phyloP scores from a whole-genome alignment of 805 yeast species.

The Yamadazyma sp. region DNA sequence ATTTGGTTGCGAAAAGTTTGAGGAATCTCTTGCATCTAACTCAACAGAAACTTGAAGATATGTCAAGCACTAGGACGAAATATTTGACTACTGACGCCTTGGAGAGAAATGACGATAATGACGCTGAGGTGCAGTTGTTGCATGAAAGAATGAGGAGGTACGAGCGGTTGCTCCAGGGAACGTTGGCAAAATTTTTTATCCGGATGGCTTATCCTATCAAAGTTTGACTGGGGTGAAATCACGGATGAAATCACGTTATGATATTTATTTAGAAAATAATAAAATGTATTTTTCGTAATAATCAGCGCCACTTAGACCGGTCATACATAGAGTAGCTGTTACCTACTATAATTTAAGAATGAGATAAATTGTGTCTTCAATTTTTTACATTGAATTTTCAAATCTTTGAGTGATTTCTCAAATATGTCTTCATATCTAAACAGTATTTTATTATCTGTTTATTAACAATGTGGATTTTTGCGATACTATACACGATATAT shows the following conservation, averaged over 20 bases:
- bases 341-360: no score
- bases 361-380: no score
- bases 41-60: slow-evolving; percentile 2
- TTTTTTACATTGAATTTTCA: no score
- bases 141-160: slow-evolving; percentile 21
- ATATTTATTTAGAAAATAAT: no score
- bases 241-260: not conserved
- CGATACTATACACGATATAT: slow-evolving; percentile 17
- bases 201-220: slow-evolving; percentile 25
- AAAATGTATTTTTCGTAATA: no score
- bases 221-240: no score
- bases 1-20: slow-evolving; percentile 46
- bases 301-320: no score
- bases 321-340: no score
- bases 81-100: slow-evolving; percentile 14
- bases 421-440: not conserved
- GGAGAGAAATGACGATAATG: slow-evolving; percentile 9
- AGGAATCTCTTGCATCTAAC: slow-evolving; percentile 14
- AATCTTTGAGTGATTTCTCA: no score
- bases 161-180: slow-evolving; percentile 14
- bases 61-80: slow-evolving; percentile 9
- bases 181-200: slow-evolving; percentile 12
- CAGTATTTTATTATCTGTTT: no score
- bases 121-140: slow-evolving; percentile 14
- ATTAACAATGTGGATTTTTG: slow-evolving; percentile 11